A percentile compares a stretch with the other conserved stretches of the same genome.
Evolutionary conservation across 106 monocot species (phyloP).

Genomic region (Allium fistulosum): DNA sequence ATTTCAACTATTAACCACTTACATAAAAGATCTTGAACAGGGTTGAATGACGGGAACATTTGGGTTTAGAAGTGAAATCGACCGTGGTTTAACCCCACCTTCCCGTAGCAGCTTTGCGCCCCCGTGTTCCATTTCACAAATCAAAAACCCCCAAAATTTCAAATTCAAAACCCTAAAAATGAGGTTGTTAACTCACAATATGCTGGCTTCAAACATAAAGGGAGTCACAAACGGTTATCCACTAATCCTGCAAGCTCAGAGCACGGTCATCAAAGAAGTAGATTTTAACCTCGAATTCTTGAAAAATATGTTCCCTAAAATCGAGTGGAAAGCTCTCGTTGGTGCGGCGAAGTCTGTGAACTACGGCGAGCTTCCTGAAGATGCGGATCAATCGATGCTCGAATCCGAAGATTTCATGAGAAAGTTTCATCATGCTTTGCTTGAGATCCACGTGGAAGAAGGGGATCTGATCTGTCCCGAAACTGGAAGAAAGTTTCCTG

Average conservation of each 20-base stretch:
- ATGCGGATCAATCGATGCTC: conserved; percentile 24
- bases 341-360: conserved; percentile 42
- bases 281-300: conserved; percentile 89
- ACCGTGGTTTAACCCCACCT: too few species aligned
- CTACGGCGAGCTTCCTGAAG: conserved; percentile 50
- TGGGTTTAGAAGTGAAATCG: too few species aligned
- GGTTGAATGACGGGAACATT: too few species aligned
- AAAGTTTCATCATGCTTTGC: conserved; percentile 81
- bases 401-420: conserved; percentile 54
- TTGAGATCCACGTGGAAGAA: conserved; percentile 86
- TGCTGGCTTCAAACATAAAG: conserved; percentile 87
- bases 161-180: conserved; percentile 19
- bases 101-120: too few species aligned
- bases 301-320: conserved; percentile 50
- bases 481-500: conserved; percentile 66
- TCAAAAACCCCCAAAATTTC: too few species aligned
- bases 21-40: too few species aligned
- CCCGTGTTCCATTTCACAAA: too few species aligned
- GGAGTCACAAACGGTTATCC: conserved; percentile 84
- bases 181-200: conserved; percentile 97
- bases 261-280: conserved; percentile 53
- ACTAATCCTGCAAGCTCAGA: conserved; percentile 55
- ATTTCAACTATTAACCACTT: too few species aligned
- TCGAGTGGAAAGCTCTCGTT: conserved; percentile 79
- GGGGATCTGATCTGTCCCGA: conserved; percentile 89